Evolutionary conservation across 2,329 filamentous ascomycete genomes (phyloP).

Genomic region (Pyricularia grisea): DNA sequence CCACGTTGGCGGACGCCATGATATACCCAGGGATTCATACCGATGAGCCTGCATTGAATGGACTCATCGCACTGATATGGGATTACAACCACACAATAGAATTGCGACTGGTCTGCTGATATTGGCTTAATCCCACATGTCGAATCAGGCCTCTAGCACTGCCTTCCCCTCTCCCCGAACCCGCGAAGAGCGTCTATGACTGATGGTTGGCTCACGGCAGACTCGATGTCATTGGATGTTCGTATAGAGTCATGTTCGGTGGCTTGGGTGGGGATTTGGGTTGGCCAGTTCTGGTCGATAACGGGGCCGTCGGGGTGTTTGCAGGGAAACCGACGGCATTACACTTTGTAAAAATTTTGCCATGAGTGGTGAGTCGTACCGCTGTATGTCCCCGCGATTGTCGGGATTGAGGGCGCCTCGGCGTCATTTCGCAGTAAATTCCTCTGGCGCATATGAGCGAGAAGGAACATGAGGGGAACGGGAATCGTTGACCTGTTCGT

Average conservation of each 20-base stretch:
- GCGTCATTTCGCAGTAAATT: not conserved
- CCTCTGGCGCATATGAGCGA: not conserved
- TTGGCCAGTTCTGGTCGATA: not conserved
- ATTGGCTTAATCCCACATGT: not conserved
- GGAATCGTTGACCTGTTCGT: not conserved
- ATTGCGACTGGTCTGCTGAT: not conserved
- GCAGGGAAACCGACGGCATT: not conserved
- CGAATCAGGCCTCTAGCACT: not conserved
- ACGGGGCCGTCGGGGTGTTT: not conserved
- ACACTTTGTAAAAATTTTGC: not conserved
- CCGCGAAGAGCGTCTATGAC: not conserved
- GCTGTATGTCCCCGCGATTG: not conserved
- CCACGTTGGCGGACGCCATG: not conserved
- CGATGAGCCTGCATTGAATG: not conserved
- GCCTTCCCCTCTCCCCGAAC: not conserved
- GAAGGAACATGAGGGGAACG: not conserved
- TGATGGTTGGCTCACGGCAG: not conserved
- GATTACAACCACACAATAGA: not conserved
- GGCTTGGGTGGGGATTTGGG: not conserved
- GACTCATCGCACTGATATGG: not conserved
- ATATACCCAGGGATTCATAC: not conserved
- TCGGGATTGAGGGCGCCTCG: not conserved
- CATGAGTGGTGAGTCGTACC: not conserved
- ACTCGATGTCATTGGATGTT: not conserved
- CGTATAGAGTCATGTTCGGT: not conserved